Base-by-base conservation (phyloP, 78 protist genomes). In the Diacronema lutheri region DNA sequence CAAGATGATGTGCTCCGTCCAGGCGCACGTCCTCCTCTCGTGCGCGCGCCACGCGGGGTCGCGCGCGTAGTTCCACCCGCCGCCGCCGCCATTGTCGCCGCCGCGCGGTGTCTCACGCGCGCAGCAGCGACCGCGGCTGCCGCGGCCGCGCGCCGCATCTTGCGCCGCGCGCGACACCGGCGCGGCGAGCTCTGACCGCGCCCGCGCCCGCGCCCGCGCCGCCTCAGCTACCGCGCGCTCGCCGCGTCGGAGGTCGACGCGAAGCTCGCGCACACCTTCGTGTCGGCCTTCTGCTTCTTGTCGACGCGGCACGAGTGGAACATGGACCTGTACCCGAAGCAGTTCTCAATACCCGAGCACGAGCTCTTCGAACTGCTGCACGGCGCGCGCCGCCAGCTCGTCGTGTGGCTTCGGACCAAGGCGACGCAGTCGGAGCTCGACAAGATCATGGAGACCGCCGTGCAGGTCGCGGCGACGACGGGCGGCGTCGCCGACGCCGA, bases 291-390 rank as follows among this genome's bases (percentile, higher is more conserved):
- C 58, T 64, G 60, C 66, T 85, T 72, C 83, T 9, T 86, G 46
- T 55, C 87, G 33, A 62, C 86, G 72, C 83, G 91, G 23, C 87
- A 84, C 81, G 80, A 84, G 21, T 89, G 92, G 91, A 60, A 80
- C 71, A 61, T 61, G 35, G 41, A 16, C 25, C 84, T 46, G 35
- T 44, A 44, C 50, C 50, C 50, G 16, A 7, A 44, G 16, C 16
- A 44, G 50, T 44, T 44, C 7, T 3, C 14, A 25, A 65, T 90
- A 14, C 87, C 91, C 35, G 91, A 88, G 83, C 19, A 4, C n/a
- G 91, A 88, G 87, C 57, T 88, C 19, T 88, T 72, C 62, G 87
- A 81, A 77, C 13, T 69, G 41, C 4, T 81, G 31, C 37, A 20
- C 66, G 19, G 56, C 33, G 66, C n/a, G 84, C 87, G 91, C 14